Evolutionary conservation across 1,284 basidiomycete genomes (phyloP).

Genomic region (Trichosporon sp.): DNA sequence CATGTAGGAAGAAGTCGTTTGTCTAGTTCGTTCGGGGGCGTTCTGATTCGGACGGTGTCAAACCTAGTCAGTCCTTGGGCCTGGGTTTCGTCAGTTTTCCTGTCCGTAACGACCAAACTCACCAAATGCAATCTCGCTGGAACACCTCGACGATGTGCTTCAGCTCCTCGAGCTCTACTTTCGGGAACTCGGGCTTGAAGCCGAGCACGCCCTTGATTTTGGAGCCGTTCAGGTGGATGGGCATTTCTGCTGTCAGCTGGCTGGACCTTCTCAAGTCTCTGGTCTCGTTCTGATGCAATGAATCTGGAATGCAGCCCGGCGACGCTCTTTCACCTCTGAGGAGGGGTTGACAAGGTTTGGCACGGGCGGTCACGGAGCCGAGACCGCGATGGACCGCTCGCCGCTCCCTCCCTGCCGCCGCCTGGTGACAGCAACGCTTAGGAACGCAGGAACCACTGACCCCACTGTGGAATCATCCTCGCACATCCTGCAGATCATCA

Average conservation of each 20-base stretch:
- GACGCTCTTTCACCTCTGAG: neutral
- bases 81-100: neutral
- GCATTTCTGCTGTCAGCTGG: conserved; percentile 59
- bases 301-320: too few relatives aligned
- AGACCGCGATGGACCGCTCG: neutral
- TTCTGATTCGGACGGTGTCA: neutral
- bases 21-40: conserved; percentile 4
- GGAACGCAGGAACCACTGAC: too few relatives aligned
- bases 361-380: neutral
- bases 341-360: neutral
- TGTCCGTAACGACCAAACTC: conserved; percentile 19
- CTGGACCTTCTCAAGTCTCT: neutral
- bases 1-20: neutral
- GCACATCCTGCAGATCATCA: neutral
- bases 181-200: conserved; percentile 68
- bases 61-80: neutral
- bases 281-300: neutral
- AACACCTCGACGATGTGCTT: conserved; percentile 49
- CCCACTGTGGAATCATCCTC: neutral
- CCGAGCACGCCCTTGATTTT: conserved; percentile 62
- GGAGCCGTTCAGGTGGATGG: conserved; percentile 53
- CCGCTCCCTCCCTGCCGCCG: neutral
- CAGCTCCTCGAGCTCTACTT: conserved; percentile 50
- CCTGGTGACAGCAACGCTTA: neutral
- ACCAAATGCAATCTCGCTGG: conserved; percentile 53